These are phyloP conservation scores for Gentiana dahurica DNA, from an alignment of 257 asterid species.

Conservation along the genomic window DNA sequence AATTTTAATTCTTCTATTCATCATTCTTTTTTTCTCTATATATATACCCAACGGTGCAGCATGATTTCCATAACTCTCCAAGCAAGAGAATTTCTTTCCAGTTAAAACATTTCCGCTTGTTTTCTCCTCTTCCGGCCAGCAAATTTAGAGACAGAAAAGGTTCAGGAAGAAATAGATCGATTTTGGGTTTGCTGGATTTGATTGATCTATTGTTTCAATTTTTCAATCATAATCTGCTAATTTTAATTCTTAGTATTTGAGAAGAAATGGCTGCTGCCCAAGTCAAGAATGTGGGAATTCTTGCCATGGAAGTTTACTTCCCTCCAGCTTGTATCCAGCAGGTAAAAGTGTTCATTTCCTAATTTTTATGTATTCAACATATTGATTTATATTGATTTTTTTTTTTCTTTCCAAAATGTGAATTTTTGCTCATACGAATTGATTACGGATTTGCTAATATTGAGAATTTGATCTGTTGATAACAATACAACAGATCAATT, in stretches of 20 bases:
- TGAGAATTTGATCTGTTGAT: not conserved
- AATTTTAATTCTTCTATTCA: too few relatives aligned
- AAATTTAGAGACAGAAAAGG: too few relatives aligned
- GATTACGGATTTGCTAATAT: not conserved
- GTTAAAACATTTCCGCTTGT: too few relatives aligned
- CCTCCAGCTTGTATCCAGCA: constrained; percentile 95
- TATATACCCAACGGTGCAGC: too few relatives aligned
- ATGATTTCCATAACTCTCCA: too few relatives aligned
- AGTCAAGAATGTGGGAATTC: constrained; percentile 81
- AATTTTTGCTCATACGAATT: not conserved
- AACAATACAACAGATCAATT: not conserved
- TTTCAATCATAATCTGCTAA: not conserved
- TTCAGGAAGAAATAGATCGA: too few relatives aligned
- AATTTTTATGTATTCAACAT: not conserved
- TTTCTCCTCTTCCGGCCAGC: too few relatives aligned
- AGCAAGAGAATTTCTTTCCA: too few relatives aligned
- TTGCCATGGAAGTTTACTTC: constrained; percentile 90
- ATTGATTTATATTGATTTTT: not conserved
- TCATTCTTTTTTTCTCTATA: too few relatives aligned
- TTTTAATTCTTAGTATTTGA: not conserved
- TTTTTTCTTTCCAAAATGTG: not conserved
- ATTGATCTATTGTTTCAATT: constrained; percentile 13
- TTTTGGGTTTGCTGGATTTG: too few relatives aligned
- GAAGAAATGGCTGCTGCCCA: constrained; percentile 35
- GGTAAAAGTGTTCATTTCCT: constrained; percentile 23